Percentiles rank a stretch among this genome's conserved stretches.
phyloP scores from a whole-genome alignment of 139 green algal genomes.

The Chlorella sorokiniana region DNA sequence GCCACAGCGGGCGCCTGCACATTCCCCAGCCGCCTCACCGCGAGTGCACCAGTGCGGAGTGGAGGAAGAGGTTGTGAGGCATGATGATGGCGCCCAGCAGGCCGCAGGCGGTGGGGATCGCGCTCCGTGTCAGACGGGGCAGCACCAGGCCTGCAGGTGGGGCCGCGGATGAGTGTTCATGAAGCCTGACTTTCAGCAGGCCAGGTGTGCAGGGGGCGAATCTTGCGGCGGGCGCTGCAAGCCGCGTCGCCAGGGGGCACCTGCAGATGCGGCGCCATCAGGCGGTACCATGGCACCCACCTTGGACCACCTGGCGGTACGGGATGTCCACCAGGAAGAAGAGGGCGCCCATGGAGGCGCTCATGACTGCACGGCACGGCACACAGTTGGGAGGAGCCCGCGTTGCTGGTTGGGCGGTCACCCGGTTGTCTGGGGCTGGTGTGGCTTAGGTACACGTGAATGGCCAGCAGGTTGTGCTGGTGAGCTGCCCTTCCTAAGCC shows the following conservation, averaged over 20 bases:
- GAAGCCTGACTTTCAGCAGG: too few relatives aligned
- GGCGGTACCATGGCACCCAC: neutral
- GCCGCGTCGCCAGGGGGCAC: neutral
- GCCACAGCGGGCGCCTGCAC: neutral
- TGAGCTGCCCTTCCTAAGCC: too few relatives aligned
- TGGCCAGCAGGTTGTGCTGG: too few relatives aligned
- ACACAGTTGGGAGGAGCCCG: neutral
- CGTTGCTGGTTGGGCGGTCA: too few relatives aligned
- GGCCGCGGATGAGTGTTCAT: too few relatives aligned
- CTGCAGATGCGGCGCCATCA: neutral
- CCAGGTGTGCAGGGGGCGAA: neutral
- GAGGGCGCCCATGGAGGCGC: conserved; percentile 25
- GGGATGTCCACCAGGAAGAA: conserved; percentile 43
- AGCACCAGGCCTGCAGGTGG: conserved; percentile 39
- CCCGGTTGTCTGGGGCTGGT: neutral
- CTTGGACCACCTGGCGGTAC: conserved; percentile 29
- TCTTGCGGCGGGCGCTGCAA: neutral
- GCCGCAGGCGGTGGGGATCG: conserved; percentile 43
- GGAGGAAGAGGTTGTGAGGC: conserved; percentile 61
- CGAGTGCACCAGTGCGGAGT: conserved; percentile 59
- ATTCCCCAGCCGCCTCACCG: neutral
- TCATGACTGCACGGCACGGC: conserved; percentile 26
- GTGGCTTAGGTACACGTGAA: too few relatives aligned
- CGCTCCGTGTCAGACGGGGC: conserved; percentile 35
- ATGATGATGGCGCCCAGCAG: conserved; percentile 45